A percentile compares a stretch with the other conserved stretches of the same genome.
Conservation (phyloP, 2,329 filamentous ascomycete genomes). For the Didymosphaeria variabile region DNA sequence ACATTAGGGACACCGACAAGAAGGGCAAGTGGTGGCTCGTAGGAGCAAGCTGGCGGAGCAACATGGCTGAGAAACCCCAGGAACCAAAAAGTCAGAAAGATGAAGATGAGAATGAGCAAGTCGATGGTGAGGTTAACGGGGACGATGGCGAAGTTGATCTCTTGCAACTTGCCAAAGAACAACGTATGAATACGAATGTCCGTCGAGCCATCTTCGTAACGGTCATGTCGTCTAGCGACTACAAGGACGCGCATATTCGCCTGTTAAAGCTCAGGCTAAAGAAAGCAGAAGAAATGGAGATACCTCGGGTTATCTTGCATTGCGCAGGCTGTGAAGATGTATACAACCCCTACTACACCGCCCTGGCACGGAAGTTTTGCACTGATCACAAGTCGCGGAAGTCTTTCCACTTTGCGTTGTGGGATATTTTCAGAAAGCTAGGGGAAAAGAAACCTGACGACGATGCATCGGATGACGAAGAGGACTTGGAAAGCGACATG, state of each 20-base stretch:
- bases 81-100: conserved; percentile 47
- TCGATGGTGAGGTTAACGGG: conserved; percentile 25
- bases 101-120: conserved; percentile 25
- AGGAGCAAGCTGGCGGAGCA: conserved; percentile 82
- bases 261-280: conserved; percentile 85
- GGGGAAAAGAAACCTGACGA: conserved; percentile 77
- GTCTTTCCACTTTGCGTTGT: conserved; percentile 86
- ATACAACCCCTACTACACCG: conserved; percentile 93
- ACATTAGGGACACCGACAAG: conserved; percentile 84
- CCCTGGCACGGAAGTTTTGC: conserved; percentile 83
- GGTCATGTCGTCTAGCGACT: conserved; percentile 85
- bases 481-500: conserved; percentile 59
- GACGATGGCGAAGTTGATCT: conserved; percentile 67
- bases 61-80: conserved; percentile 46
- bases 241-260: conserved; percentile 81
- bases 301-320: conserved; percentile 86
- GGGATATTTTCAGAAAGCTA: conserved; percentile 84
- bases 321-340: conserved; percentile 82
- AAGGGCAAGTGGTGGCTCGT: conserved; percentile 99
- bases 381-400: conserved; percentile 78
- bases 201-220: conserved; percentile 92
- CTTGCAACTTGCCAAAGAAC: conserved; percentile 75
- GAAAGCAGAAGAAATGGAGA: conserved; percentile 84
- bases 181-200: conserved; percentile 87
- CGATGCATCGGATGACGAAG: conserved; percentile 65